A percentile compares a stretch with the other conserved stretches of the same genome.
phyloP scores from a whole-genome alignment of 192 early-diverging fungal genomes.

The Podochytrium sp. region DNA sequence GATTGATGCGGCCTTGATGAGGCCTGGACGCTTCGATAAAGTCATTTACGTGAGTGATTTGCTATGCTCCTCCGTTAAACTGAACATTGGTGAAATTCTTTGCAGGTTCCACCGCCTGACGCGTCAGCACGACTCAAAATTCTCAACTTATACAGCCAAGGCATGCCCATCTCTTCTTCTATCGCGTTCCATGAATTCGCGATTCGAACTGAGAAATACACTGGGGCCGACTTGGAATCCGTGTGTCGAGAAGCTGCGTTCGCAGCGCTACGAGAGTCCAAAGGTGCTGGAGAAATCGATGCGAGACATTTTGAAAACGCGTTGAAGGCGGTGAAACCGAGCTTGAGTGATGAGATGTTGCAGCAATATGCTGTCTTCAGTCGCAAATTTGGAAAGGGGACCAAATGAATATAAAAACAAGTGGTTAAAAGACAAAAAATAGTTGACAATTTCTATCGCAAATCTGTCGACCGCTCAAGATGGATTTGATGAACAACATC shows the following conservation, averaged over 20 bases:
- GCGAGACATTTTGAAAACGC: constrained; percentile 61
- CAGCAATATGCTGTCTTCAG: constrained; percentile 60
- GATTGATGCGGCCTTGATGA: constrained; percentile 85
- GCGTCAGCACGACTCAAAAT: constrained; percentile 63
- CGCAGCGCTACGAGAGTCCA: constrained; percentile 41
- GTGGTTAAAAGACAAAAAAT: not conserved
- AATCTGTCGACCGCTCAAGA: not conserved
- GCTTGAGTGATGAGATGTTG: constrained; percentile 65
- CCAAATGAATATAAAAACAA: not conserved
- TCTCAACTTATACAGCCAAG: constrained; percentile 61
- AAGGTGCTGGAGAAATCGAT: constrained; percentile 30
- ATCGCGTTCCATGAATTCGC: constrained; percentile 53
- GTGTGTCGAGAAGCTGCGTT: constrained; percentile 69
- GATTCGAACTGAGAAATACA: constrained; percentile 61
- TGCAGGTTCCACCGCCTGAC: constrained; percentile 64
- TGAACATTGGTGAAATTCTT: not conserved
- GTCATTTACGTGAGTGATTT: constrained; percentile 70
- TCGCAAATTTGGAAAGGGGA: constrained; percentile 41
- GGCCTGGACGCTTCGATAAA: constrained; percentile 89
- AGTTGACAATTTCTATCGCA: not conserved
- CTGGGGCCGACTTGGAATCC: constrained; percentile 77
- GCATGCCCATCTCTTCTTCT: constrained; percentile 54
- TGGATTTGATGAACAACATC: not conserved
- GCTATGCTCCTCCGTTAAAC: not conserved
- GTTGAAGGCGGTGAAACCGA: constrained; percentile 57